Evolutionary conservation across 1,284 basidiomycete genomes (phyloP), one percentile per base, ranked within the genome.

Genomic region (Apiotrichum siamense): DNA sequence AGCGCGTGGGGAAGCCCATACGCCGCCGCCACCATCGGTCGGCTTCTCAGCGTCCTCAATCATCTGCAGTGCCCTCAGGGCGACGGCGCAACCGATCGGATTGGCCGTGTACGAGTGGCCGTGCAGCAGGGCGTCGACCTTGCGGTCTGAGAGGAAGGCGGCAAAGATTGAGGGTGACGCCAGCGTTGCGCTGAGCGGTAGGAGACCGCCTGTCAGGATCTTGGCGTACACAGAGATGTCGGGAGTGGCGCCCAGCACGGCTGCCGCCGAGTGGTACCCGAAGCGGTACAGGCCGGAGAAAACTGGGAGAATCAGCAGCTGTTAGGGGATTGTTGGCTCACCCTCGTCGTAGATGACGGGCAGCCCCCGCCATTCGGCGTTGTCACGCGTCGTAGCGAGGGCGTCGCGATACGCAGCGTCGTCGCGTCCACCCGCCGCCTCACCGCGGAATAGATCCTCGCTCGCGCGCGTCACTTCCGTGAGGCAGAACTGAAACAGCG

Each of bases 101-200:
- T 94, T 88, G 4, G 91, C 91, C 1, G 88, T 92, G 72, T 98
- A 98, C 52, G 86, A 90, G 71, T 98, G 94, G 0, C 94, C 94
- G 59, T 98, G 94, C 4, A 97, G 75, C 7, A 98, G 76, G 12
- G 94, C 92, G 57, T 89, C 83, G 18, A 81, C 81, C 70, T 97
- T 97, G 26, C 59, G 47, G 25, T 82, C 79, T 46, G 86, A 81
- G 33, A 81, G 75, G 75, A 97, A 97, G 1, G 86, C 83, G 25
- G 80, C 69, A 75, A 93, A 98, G 40, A 97, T 84, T 9, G 80
- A 79, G 47, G 83, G 76, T 0, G 83, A 83, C 1, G 94, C 86
- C 23, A 98, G 80, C 0, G 91, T 96, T 11, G 85, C 82, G 1
- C 88, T 82, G 32, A 97, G 79, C 3, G 94, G 94, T 4, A 97